Conservation (phyloP, 352 stramenopile species). For the Phytophthora cajani region DNA sequence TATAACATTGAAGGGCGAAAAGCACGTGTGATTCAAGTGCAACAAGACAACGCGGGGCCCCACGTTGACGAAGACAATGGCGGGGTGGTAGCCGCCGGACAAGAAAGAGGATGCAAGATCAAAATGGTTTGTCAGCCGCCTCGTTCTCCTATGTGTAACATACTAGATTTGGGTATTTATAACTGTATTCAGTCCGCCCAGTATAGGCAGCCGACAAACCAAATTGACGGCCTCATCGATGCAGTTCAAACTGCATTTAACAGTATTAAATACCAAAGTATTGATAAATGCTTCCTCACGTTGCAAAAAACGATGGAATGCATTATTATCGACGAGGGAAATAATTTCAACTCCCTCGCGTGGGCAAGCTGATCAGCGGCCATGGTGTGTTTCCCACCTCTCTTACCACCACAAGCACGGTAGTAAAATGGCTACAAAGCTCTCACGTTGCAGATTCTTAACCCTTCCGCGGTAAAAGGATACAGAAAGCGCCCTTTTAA, state of each 20-base stretch:
- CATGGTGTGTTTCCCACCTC: too few species aligned
- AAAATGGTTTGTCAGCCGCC: constrained; percentile 18
- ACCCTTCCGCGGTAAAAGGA: too few species aligned
- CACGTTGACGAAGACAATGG: constrained; percentile 15
- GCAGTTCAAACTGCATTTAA: background rate
- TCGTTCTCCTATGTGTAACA: background rate
- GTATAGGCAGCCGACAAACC: background rate
- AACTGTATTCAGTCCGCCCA: constrained; percentile 14
- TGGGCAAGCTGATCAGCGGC: background rate
- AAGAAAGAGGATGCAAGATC: constrained; percentile 11
- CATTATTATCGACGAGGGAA: background rate
- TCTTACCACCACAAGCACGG: too few species aligned
- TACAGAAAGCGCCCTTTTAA: too few species aligned
- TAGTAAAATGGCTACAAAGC: too few species aligned
- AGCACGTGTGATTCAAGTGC: constrained; percentile 9
- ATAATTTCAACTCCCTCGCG: constrained; percentile 9
- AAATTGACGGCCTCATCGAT: constrained; percentile 2
- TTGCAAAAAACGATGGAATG: constrained; percentile 12
- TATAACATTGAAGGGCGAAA: constrained; percentile 9
- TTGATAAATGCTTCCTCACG: constrained; percentile 10
- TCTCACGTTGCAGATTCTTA: too few species aligned
- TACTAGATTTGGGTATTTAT: constrained; percentile 12
- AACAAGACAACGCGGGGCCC: constrained; percentile 15
- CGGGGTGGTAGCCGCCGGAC: constrained; percentile 7
- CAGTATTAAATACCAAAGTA: background rate